phyloP scores from a whole-genome alignment of 2,329 filamentous ascomycete species.

The Exophiala calicioides region DNA sequence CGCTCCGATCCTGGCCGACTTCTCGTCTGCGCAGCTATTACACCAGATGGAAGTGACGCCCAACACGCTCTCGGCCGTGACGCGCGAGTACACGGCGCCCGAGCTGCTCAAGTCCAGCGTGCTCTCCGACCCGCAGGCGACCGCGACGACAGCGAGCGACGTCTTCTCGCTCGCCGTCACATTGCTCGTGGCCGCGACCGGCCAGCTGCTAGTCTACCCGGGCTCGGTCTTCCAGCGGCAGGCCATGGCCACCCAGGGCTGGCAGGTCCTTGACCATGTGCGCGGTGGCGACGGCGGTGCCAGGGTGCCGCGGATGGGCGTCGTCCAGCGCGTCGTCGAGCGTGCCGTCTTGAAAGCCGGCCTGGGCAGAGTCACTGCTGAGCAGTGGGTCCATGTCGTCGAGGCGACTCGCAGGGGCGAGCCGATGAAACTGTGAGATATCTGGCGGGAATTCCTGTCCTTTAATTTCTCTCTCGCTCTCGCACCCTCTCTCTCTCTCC shows the following conservation, averaged over 20 bases:
- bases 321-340: slow-evolving; percentile 42
- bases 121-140: slow-evolving; percentile 37
- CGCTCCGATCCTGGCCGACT: slow-evolving; percentile 45
- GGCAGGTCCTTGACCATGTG: slow-evolving; percentile 45
- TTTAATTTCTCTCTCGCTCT: no score
- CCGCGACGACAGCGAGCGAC: slow-evolving; percentile 44
- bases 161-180: slow-evolving; percentile 50
- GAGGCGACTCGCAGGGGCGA: slow-evolving; percentile 15
- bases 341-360: slow-evolving; percentile 41
- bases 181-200: slow-evolving; percentile 47
- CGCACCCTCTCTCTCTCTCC: no score
- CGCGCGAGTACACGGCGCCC: slow-evolving; percentile 48
- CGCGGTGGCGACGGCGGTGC: slow-evolving; percentile 39
- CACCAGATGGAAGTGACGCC: slow-evolving; percentile 18
- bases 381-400: slow-evolving; percentile 23
- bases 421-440: slow-evolving; percentile 11
- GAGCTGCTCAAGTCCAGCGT: slow-evolving; percentile 43
- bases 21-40: slow-evolving; percentile 44
- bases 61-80: slow-evolving; percentile 42
- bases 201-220: slow-evolving; percentile 47
- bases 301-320: slow-evolving; percentile 43
- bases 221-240: slow-evolving; percentile 44
- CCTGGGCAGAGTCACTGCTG: slow-evolving; percentile 22
- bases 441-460: no score
- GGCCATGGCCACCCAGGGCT: slow-evolving; percentile 47